Evolutionary conservation across 768 basidiomycete species (phyloP).

Genomic region (Boletus edulis): DNA sequence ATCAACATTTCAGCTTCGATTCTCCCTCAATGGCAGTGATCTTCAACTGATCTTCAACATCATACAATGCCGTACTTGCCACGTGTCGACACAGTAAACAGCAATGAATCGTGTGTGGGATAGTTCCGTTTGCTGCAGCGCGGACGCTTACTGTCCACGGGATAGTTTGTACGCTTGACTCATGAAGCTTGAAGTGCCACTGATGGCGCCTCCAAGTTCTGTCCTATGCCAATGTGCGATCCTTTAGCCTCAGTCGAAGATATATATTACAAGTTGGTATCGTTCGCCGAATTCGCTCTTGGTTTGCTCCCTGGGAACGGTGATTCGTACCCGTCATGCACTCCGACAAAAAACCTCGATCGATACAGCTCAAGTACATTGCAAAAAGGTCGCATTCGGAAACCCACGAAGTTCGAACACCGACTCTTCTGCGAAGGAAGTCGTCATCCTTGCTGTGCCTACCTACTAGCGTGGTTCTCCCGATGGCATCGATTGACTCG

Average conservation of each 20-base stretch:
- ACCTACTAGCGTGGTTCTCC: constrained; percentile 16
- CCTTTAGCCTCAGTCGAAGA: constrained; percentile 3
- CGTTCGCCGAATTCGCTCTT: constrained; percentile 20
- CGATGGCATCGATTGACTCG: constrained; percentile 31
- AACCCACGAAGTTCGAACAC: constrained; percentile 12
- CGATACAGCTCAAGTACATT: constrained; percentile 9
- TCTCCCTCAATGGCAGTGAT: constrained; percentile 25
- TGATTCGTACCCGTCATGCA: constrained; percentile 24
- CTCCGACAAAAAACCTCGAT: constrained; percentile 25
- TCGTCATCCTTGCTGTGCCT: constrained; percentile 14
- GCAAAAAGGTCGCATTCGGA: constrained; percentile 15
- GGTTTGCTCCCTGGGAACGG: constrained; percentile 22
- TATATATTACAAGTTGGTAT: background rate
- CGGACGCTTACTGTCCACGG: background rate
- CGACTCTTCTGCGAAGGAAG: constrained; percentile 5
- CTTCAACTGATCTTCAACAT: constrained; percentile 28
- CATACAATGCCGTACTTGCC: constrained; percentile 14
- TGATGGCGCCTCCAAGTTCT: background rate
- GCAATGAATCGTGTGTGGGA: constrained; percentile 1
- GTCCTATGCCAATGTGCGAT: background rate
- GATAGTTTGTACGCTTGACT: background rate
- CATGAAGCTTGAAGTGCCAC: background rate
- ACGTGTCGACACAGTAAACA: constrained; percentile 6
- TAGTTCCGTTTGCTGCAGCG: background rate
- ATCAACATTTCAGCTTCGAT: constrained; percentile 20